Evolutionary conservation across 2,329 filamentous ascomycete genomes (phyloP).

Genomic region (Emergomyces pasteurianus): DNA sequence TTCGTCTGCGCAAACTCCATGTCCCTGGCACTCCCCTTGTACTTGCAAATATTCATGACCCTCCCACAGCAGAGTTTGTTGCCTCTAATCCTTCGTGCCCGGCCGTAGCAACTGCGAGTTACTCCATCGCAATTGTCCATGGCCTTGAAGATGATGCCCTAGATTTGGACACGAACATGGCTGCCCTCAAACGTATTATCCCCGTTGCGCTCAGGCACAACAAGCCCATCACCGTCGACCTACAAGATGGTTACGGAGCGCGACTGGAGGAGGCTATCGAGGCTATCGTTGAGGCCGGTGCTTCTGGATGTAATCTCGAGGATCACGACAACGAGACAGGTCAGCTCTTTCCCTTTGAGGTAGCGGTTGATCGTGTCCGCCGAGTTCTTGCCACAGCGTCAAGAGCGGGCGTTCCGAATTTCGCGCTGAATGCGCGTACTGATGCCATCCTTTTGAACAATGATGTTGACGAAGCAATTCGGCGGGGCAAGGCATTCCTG

Average conservation of each 20-base stretch:
- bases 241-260: conserved; percentile 49
- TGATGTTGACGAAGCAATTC: conserved; percentile 38
- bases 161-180: conserved; percentile 40
- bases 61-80: conserved; percentile 35
- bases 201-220: conserved; percentile 28
- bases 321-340: conserved; percentile 34
- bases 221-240: conserved; percentile 44
- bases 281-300: conserved; percentile 37
- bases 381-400: conserved; percentile 14
- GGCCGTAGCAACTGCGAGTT: conserved; percentile 42
- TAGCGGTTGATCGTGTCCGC: conserved; percentile 39
- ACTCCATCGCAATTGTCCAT: conserved; percentile 37
- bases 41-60: conserved; percentile 46
- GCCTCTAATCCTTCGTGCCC: conserved; percentile 22
- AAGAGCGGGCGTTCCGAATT: conserved; percentile 41
- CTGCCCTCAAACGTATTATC: conserved; percentile 35
- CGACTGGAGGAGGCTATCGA: conserved; percentile 35
- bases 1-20: conserved; percentile 31
- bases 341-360: conserved; percentile 29
- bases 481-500: conserved; percentile 45
- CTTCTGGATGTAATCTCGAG: conserved; percentile 48
- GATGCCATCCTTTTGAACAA: conserved; percentile 38
- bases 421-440: conserved; percentile 47
- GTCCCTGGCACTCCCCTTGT: conserved; percentile 40
- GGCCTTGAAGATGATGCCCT: conserved; percentile 40